A percentile compares a stretch with the other conserved stretches of the same genome.
phyloP scores from a whole-genome alignment of 148 eudicot genomes.

The Fagopyrum esculentum region DNA sequence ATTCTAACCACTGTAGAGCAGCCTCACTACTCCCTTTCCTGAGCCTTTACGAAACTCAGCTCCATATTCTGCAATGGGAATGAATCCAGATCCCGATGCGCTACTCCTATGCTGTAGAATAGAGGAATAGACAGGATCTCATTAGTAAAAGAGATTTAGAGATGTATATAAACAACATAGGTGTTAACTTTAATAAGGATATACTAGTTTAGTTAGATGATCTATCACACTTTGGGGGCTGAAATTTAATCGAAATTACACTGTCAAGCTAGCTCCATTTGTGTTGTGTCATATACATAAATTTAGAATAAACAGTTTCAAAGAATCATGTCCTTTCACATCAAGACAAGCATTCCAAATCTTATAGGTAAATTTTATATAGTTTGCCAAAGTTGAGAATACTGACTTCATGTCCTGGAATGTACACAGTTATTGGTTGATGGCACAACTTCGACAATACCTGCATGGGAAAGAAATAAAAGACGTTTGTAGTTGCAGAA shows the following conservation, averaged over 20 bases:
- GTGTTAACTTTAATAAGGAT: no score
- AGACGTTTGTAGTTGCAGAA: background rate
- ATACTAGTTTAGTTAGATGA: no score
- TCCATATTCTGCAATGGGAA: constrained; percentile 81
- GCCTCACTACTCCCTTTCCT: constrained; percentile 49
- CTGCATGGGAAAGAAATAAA: constrained; percentile 19
- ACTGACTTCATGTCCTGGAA: constrained; percentile 78
- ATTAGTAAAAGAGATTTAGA: background rate
- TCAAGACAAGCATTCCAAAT: background rate
- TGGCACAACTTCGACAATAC: constrained; percentile 79
- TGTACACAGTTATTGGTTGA: constrained; percentile 78
- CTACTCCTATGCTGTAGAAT: constrained; percentile 47
- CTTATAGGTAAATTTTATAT: background rate
- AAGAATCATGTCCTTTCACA: background rate
- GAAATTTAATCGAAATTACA: no score
- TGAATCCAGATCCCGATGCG: constrained; percentile 50
- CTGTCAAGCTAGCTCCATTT: no score
- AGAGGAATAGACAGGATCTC: background rate
- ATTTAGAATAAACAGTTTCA: no score
- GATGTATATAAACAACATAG: background rate
- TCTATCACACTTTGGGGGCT: no score
- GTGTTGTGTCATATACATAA: no score
- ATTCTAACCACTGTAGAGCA: constrained; percentile 71
- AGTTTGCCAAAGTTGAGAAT: background rate
- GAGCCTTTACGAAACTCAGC: constrained; percentile 46